Evolutionary conservation across 176 grass and related monocot genomes (phyloP).

Genomic region (Themeda triandra): DNA sequence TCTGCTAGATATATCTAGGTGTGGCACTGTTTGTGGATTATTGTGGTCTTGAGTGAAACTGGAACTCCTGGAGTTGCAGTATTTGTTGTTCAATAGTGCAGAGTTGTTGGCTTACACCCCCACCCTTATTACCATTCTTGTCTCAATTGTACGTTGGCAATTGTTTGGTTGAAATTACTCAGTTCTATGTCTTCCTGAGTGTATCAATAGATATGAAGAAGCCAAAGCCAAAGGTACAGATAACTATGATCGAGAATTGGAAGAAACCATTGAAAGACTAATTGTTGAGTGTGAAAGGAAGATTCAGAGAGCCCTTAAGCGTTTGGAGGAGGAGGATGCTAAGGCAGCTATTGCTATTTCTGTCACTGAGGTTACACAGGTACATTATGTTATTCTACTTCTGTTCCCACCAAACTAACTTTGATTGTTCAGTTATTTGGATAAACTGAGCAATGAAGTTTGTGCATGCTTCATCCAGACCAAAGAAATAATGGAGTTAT

Average conservation of each 20-base stretch:
- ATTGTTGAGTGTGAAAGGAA: slow-evolving; percentile 98
- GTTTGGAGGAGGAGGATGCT: slow-evolving; percentile 82
- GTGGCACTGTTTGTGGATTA: background rate
- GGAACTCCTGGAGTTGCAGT: background rate
- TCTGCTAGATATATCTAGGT: background rate
- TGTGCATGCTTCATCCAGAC: slow-evolving; percentile 49
- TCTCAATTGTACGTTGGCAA: background rate
- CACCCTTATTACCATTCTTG: background rate
- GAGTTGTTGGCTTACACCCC: background rate
- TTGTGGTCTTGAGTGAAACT: background rate
- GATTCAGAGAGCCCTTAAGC: slow-evolving; percentile 92
- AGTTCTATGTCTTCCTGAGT: slow-evolving; percentile 50
- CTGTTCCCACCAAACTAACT: slow-evolving; percentile 7
- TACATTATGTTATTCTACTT: slow-evolving; percentile 30
- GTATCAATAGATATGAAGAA: slow-evolving; percentile 81
- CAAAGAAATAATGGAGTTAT: slow-evolving; percentile 68
- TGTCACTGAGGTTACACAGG: slow-evolving; percentile 82
- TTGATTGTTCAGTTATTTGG: background rate
- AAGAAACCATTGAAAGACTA: slow-evolving; percentile 88
- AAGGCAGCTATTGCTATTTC: slow-evolving; percentile 98
- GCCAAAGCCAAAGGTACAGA: slow-evolving; percentile 76
- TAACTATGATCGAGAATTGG: slow-evolving; percentile 82
- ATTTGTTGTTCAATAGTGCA: background rate
- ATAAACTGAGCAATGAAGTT: slow-evolving; percentile 8
- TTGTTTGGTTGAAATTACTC: background rate